These are phyloP conservation scores for Acmispon strigosus DNA, from an alignment of 306 rosid species.

Conservation along the genomic window DNA sequence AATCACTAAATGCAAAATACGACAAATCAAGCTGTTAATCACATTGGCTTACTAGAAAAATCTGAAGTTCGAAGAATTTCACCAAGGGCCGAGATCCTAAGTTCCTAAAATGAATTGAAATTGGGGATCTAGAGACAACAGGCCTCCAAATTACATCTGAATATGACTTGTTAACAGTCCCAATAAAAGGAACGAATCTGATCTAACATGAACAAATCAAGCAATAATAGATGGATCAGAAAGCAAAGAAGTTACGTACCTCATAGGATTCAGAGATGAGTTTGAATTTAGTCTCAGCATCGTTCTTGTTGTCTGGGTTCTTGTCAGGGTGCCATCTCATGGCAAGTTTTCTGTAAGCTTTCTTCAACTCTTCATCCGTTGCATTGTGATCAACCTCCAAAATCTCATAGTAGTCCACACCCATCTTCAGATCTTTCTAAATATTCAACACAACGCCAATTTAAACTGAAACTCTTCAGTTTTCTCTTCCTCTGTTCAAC, in stretches of 20 bases:
- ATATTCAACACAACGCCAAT: not conserved
- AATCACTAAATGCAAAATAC: not conserved
- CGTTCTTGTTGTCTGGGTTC: conserved; percentile 68
- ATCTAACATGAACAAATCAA: not conserved
- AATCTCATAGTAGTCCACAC: conserved; percentile 59
- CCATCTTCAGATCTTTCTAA: not conserved
- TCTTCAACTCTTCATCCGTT: conserved; percentile 79
- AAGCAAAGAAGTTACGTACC: not conserved
- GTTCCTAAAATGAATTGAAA: not conserved
- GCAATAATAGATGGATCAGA: not conserved
- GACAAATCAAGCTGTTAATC: not conserved
- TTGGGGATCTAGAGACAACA: not conserved
- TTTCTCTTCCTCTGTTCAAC: not conserved
- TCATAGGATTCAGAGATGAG: conserved; percentile 87
- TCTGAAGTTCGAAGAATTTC: not conserved
- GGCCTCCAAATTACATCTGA: not conserved
- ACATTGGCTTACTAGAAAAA: not conserved
- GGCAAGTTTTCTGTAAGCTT: conserved; percentile 68
- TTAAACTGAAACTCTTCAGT: not conserved
- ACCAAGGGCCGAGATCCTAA: not conserved
- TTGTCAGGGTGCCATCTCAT: conserved; percentile 98
- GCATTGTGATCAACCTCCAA: conserved; percentile 72
- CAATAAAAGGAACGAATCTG: not conserved
- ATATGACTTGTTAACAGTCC: not conserved
- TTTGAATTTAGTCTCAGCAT: conserved; percentile 76